Conservation (phyloP, 495 filamentous ascomycete species). For the Xylaria cubensis region DNA sequence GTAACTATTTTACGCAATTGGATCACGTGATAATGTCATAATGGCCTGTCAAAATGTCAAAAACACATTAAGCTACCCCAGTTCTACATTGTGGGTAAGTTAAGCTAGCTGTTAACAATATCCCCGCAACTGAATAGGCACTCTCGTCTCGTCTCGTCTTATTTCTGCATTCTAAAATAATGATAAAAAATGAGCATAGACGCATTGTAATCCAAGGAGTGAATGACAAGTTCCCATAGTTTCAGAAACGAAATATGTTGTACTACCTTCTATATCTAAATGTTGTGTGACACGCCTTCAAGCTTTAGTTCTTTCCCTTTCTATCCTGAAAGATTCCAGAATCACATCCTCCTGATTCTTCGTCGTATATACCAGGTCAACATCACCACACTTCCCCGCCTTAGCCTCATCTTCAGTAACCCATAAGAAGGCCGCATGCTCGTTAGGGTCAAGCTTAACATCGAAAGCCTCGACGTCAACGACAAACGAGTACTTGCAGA, state of each 20-base stretch:
- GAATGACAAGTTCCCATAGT: too few species aligned
- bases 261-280: not conserved
- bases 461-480: slow-evolving; percentile 46
- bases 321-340: slow-evolving; percentile 41
- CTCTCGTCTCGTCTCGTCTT: too few species aligned
- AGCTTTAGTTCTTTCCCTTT: slow-evolving; percentile 27
- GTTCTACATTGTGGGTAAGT: not conserved
- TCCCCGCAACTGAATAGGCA: not conserved
- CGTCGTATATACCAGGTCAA: slow-evolving; percentile 44
- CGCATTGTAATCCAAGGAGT: too few species aligned
- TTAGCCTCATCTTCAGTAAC: slow-evolving; percentile 52
- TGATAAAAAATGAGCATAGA: too few species aligned
- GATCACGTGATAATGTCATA: slow-evolving; percentile 3
- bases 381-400: slow-evolving; percentile 34
- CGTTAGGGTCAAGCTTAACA: slow-evolving; percentile 49
- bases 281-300: not conserved
- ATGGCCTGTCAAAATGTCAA: not conserved
- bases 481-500: slow-evolving; percentile 48
- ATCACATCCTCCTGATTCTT: slow-evolving; percentile 36
- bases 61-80: not conserved
- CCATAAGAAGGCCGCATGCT: slow-evolving; percentile 53
- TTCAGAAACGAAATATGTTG: too few species aligned
- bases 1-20: not conserved
- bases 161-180: too few species aligned
- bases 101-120: not conserved